These are phyloP conservation scores for Cladophialophora psammophila DNA, from an alignment of 2,329 filamentous ascomycete genomes.

Conservation along the genomic window DNA sequence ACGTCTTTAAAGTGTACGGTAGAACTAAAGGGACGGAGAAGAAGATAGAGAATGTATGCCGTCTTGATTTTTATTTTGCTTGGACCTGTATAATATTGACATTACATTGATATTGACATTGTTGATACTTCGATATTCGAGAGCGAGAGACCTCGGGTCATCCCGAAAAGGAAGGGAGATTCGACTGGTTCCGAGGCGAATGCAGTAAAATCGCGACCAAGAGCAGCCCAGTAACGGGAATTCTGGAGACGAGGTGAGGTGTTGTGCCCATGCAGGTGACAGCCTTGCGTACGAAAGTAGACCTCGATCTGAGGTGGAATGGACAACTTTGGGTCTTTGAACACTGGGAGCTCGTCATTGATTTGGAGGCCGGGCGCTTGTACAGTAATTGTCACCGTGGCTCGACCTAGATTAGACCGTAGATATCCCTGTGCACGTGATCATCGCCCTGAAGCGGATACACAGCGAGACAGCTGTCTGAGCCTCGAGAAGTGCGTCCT, in stretches of 20 bases:
- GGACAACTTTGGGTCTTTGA: neutral
- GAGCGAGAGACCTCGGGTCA: too few relatives aligned
- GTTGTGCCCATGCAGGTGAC: constrained; percentile 1
- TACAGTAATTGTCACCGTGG: neutral
- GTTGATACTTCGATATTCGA: too few relatives aligned
- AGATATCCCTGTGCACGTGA: neutral
- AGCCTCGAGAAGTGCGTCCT: neutral
- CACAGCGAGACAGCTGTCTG: neutral
- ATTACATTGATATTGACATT: too few relatives aligned
- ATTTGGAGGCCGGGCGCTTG: neutral
- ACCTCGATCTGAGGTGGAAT: neutral
- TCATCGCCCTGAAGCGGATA: neutral
- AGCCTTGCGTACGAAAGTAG: constrained; percentile 10
- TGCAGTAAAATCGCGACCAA: neutral
- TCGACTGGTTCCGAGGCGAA: neutral
- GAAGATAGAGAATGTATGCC: too few relatives aligned
- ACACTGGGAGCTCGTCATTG: neutral
- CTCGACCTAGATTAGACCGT: neutral
- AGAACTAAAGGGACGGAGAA: too few relatives aligned
- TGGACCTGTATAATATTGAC: too few relatives aligned
- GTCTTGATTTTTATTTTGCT: too few relatives aligned
- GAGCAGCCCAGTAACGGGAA: neutral
- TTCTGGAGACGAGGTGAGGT: neutral
- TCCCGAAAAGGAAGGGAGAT: too few relatives aligned
- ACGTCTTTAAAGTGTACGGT: too few relatives aligned